Percentiles rank a stretch among this genome's conserved stretches.
These are phyloP conservation scores for Cadophora malorum DNA, from an alignment of 2,329 filamentous ascomycete species.

Conservation along the genomic window DNA sequence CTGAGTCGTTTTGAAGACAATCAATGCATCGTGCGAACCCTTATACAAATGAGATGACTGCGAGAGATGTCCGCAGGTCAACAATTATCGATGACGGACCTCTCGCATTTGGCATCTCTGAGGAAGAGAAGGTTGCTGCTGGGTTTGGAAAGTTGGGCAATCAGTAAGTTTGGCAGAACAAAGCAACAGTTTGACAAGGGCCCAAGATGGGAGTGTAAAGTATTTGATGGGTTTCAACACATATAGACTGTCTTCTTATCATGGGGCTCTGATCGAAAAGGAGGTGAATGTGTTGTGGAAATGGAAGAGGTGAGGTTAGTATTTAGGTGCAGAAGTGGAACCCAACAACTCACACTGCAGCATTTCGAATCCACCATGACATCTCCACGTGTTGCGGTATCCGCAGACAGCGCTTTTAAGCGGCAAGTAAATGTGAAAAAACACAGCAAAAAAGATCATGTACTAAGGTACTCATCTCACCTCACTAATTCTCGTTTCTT, in stretches of 20 bases:
- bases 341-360: slow-evolving; percentile 10
- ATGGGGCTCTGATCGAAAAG: background rate
- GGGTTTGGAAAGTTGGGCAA: background rate
- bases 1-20: no score
- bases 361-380: slow-evolving; percentile 7
- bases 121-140: slow-evolving; percentile 42
- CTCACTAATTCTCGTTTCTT: no score
- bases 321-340: slow-evolving; percentile 1
- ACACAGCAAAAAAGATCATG: no score
- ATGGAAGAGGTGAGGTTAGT: background rate
- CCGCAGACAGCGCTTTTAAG: background rate
- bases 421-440: no score
- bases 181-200: no score
- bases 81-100: slow-evolving; percentile 43
- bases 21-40: slow-evolving; percentile 43
- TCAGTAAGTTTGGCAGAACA: background rate
- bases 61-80: slow-evolving; percentile 41
- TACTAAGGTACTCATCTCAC: no score
- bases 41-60: slow-evolving; percentile 40
- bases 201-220: no score
- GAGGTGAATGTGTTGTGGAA: background rate
- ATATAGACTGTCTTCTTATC: background rate
- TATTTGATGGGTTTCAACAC: background rate
- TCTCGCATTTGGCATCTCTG: slow-evolving; percentile 41
- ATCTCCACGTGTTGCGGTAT: slow-evolving; percentile 1